Conservation (phyloP, 768 basidiomycete genomes). For the Asterophora parasitica region DNA sequence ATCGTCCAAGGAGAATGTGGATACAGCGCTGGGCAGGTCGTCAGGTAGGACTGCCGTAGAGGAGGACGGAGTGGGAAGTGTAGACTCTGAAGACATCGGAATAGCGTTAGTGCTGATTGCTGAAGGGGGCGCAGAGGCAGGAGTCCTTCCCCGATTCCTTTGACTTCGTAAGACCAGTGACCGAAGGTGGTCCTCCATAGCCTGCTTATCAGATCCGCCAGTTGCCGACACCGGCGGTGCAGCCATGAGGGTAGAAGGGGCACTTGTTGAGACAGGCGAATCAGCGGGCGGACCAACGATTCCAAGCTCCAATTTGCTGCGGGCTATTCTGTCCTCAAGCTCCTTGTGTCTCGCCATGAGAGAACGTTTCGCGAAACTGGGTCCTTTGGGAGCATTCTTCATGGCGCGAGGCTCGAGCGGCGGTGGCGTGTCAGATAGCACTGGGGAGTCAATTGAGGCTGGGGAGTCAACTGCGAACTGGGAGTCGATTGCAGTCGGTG, state of each 20-base stretch:
- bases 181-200: conserved; percentile 39
- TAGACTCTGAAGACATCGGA: neutral
- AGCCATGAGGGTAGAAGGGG: neutral
- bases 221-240: neutral
- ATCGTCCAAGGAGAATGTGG: conserved; percentile 41
- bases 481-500: no score
- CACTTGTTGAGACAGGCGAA: neutral
- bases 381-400: conserved; percentile 33
- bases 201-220: conserved; percentile 23
- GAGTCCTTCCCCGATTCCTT: conserved; percentile 21
- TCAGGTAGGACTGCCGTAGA: conserved; percentile 5
- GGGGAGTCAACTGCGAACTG: neutral
- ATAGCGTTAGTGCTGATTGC: conserved; percentile 5
- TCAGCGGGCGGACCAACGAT: neutral
- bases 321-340: conserved; percentile 37
- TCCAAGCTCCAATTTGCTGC: conserved; percentile 32
- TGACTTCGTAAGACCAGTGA: conserved; percentile 36
- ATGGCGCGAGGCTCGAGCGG: conserved; percentile 35
- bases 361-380: conserved; percentile 34
- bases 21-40: conserved; percentile 5
- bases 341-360: conserved; percentile 40
- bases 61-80: conserved; percentile 1
- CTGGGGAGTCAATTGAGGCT: neutral
- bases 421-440: conserved; percentile 15
- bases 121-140: conserved; percentile 2